Base-by-base conservation (phyloP, 2,329 filamentous ascomycete genomes). In the Aspergillus ruber region DNA sequence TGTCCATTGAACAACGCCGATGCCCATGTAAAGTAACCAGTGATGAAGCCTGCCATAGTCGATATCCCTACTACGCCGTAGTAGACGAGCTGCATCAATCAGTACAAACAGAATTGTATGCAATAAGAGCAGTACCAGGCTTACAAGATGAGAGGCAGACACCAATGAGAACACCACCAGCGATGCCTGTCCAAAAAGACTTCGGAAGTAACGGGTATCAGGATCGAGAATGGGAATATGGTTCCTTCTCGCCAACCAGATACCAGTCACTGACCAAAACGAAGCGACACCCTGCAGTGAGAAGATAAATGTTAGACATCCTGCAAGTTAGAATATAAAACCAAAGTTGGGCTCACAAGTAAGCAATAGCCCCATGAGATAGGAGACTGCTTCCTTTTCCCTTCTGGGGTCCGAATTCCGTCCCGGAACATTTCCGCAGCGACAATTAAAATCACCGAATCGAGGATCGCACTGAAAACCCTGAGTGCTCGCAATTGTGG, bases 381-480 rank as follows among this genome's bases (percentile, higher is more conserved):
- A 23, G 64, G 23, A 1, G 56, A 44, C 32, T 57, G 60, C 40
- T 59, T 63, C 46, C 50, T 59, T 27, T 47, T 57, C 32, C 50
- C 52, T 29, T 62, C 59, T 21, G 52, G 52, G 32, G 52, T 45
- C 13, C 56, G 52, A 23, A 32, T 13, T 4, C 55, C 56, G 38
- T 51, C 55, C n/a, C 47, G 52, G n/a, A 48, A 61, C 15, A 68
- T 20, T 45, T 68, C 64, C 1, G 58, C 51, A 8, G 63, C 47
- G 4, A 59, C 63, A 29, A 72, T 61, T 13, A 73, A 48, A 41
- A 77, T 64, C 32, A 60, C 44, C 12, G 66, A 60, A 52, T 80
- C 76, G 17, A 77, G 49, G 6, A 68, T 25, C 1, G 68, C 52
- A 20, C 64, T 68, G 21, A 69, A 27, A 25, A 67, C 46, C 51